Conservation (phyloP, 2,329 filamentous ascomycete species). For the Penicillium freii region DNA sequence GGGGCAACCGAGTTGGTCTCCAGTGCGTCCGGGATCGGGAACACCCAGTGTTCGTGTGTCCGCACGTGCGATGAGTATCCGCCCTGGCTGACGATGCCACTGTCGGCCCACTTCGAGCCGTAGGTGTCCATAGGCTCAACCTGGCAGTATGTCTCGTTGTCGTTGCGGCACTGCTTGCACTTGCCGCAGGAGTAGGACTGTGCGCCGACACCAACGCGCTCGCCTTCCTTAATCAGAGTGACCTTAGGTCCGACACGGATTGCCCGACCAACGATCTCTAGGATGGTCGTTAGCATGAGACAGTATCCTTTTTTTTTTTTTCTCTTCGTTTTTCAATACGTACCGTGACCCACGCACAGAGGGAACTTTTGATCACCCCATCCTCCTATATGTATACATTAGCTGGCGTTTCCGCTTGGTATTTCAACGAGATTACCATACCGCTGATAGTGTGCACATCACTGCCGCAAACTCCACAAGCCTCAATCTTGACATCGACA, state of each 20-base stretch:
- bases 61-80: constrained; percentile 68
- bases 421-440: constrained; percentile 5
- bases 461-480: constrained; percentile 72
- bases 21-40: constrained; percentile 70
- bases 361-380: constrained; percentile 54
- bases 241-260: constrained; percentile 66
- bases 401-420: background rate
- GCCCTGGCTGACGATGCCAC: constrained; percentile 64
- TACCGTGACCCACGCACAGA: constrained; percentile 53
- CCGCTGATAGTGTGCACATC: constrained; percentile 67
- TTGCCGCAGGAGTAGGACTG: constrained; percentile 64
- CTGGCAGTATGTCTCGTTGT: constrained; percentile 68
- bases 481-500: constrained; percentile 82
- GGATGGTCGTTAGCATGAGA: background rate
- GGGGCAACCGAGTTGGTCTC: constrained; percentile 62
- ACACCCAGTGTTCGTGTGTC: constrained; percentile 72
- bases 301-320: background rate
- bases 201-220: constrained; percentile 68
- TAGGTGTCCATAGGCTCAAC: constrained; percentile 53
- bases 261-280: constrained; percentile 68
- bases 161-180: constrained; percentile 63
- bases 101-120: constrained; percentile 55
- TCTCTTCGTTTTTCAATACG: background rate
- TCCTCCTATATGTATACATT: constrained; percentile 43
- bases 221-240: constrained; percentile 58